phyloP scores from a whole-genome alignment of 345 rosid species.

The Turritis glabra region DNA sequence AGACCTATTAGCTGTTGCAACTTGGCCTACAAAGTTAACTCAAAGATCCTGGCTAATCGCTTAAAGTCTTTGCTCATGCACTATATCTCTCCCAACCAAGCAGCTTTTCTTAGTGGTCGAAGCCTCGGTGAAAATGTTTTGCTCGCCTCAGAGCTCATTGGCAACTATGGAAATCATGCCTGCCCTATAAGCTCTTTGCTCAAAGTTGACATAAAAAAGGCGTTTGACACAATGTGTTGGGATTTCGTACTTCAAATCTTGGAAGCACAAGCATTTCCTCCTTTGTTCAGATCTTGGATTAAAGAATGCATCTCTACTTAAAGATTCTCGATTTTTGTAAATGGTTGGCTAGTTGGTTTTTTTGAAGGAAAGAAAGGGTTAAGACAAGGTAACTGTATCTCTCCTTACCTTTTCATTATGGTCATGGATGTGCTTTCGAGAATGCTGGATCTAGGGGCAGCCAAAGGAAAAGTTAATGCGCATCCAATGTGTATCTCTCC shows the following conservation, averaged over 20 bases:
- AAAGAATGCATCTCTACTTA: background rate
- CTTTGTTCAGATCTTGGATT: background rate
- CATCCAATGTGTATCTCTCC: too few species aligned
- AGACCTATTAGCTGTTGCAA: background rate
- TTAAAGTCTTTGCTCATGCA: rapidly evolving
- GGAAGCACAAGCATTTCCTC: background rate
- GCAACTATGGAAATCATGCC: background rate
- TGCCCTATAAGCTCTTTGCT: background rate
- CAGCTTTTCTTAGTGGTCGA: too few species aligned
- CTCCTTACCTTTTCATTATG: background rate
- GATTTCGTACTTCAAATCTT: too few species aligned
- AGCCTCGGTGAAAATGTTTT: too few species aligned
- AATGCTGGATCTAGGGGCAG: background rate
- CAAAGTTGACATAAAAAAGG: background rate
- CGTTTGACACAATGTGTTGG: too few species aligned
- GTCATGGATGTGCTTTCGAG: too few species aligned
- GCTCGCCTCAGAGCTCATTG: background rate
- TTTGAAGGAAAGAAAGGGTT: too few species aligned
- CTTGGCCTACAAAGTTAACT: background rate
- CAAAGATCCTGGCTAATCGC: background rate
- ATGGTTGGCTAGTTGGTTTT: background rate
- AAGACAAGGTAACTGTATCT: background rate
- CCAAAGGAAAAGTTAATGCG: too few species aligned
- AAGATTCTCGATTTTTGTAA: background rate
- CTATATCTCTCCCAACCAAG: too few species aligned